Percentiles rank a stretch among this genome's conserved stretches.
These are phyloP conservation scores for Cardiospermum halicacabum DNA, from an alignment of 345 rosid species.

Conservation along the genomic window DNA sequence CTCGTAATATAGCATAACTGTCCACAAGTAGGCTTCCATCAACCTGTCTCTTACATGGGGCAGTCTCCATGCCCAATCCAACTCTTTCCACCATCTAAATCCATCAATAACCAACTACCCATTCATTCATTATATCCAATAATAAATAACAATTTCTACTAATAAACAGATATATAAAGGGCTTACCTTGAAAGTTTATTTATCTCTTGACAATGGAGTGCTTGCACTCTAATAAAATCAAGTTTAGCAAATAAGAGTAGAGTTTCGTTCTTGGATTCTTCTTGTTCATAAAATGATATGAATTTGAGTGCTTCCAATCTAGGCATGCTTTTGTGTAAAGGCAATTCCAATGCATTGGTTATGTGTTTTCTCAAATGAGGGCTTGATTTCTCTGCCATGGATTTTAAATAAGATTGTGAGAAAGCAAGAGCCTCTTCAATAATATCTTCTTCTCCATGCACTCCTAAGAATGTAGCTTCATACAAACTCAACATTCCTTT, in stretches of 20 bases:
- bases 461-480: neutral
- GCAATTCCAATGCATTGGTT: neutral
- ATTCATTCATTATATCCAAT: no score
- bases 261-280: neutral
- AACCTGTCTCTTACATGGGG: neutral
- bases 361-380: neutral
- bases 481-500: conserved; percentile 6
- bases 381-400: neutral
- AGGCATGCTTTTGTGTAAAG: neutral
- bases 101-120: no score
- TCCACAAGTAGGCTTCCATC: neutral
- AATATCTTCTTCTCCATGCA: neutral
- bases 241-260: neutral
- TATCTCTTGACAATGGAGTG: neutral
- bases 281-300: neutral
- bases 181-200: neutral
- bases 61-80: conserved; percentile 14
- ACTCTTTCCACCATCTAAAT: conserved; percentile 10
- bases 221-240: neutral
- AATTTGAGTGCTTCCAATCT: neutral
- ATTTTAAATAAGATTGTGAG: neutral
- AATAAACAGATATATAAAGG: no score
- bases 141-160: no score
- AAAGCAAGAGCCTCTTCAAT: neutral
- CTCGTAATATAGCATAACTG: neutral